Base-by-base conservation (phyloP, 768 basidiomycete genomes). In the Tulasnella sp. region DNA sequence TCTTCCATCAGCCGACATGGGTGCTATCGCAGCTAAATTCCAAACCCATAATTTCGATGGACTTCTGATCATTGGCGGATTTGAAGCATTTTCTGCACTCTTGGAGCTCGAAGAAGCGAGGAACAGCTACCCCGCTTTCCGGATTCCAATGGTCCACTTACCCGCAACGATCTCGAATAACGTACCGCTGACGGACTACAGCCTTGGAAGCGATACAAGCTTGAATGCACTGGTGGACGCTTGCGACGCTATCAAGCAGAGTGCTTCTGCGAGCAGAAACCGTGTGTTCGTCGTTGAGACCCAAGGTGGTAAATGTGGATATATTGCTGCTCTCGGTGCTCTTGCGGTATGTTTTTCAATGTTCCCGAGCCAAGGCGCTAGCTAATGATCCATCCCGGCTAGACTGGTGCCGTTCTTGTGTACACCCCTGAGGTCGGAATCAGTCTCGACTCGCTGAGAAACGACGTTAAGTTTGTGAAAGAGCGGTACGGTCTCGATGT, bases 111-210 rank as follows among this genome's bases (percentile, higher is more conserved):
- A 97, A 83, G 89, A 92, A 81, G 95, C 91, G 7, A 87, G 97
- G 81, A 90, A 90, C 82, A 85, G 91, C 82, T 98, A 99, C 84
- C 95, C 97, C 48, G 90, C 93, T 74, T 94, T 99, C 88, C 93
- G 96, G 82, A 94, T 99, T 81, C 98, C 98, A 21, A 94, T 99
- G 90, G 93, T 92, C 39, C 96, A 98, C 84, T 88, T 99, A 12
- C 98, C 98, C 1, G 98, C 97, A 52, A 98, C 96, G 74, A 93
- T 99, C 84, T 96, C 94, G 82, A 99, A 99, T 87, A 99, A 99
- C 82, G 98, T 99, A 18, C 98, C 98, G 3, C 85, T 98, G 88
- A 98, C 97, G 74, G 97, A 99, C 84, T 95, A 94, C 86, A 97
- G 95, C 84, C 86, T 99, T 80, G 98, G 98, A 71, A 93, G 92